Conservation (phyloP, 805 yeast species). For the Saturnispora silvae region DNA sequence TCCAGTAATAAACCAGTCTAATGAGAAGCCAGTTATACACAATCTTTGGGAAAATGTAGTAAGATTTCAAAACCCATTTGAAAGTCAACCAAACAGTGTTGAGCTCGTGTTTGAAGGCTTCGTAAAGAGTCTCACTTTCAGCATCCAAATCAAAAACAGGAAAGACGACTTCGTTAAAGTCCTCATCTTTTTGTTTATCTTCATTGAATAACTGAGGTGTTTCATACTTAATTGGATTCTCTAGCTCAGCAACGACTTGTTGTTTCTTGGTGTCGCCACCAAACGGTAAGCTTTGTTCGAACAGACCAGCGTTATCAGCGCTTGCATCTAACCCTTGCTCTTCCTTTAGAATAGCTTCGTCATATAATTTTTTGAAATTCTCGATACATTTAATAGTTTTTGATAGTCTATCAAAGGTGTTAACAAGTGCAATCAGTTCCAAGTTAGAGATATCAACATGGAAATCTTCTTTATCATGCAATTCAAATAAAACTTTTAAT, state of each 20-base stretch:
- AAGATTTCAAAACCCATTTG: conserved; percentile 53
- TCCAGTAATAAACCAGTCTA: conserved; percentile 55
- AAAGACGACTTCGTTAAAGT: conserved; percentile 17
- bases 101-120: conserved; percentile 14
- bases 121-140: conserved; percentile 15
- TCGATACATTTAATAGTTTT: conserved; percentile 70
- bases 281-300: too few species aligned
- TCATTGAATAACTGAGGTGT: conserved; percentile 15
- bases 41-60: conserved; percentile 58
- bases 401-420: conserved; percentile 86
- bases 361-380: conserved; percentile 53
- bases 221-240: conserved; percentile 3
- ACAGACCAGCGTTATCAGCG: neutral
- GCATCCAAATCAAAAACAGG: conserved; percentile 13
- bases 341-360: conserved; percentile 21
- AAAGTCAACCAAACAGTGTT: conserved; percentile 41
- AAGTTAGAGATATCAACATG: conserved; percentile 44
- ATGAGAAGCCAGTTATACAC: conserved; percentile 40
- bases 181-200: conserved; percentile 14
- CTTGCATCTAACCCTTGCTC: conserved; percentile 15
- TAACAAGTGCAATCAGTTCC: conserved; percentile 82
- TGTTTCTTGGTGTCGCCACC: neutral
- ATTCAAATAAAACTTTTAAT: conserved; percentile 76
- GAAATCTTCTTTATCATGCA: conserved; percentile 36
- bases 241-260: neutral